Evolutionary conservation across 2,329 filamentous ascomycete species (phyloP).

Genomic region (Sarocladium oryzae): DNA sequence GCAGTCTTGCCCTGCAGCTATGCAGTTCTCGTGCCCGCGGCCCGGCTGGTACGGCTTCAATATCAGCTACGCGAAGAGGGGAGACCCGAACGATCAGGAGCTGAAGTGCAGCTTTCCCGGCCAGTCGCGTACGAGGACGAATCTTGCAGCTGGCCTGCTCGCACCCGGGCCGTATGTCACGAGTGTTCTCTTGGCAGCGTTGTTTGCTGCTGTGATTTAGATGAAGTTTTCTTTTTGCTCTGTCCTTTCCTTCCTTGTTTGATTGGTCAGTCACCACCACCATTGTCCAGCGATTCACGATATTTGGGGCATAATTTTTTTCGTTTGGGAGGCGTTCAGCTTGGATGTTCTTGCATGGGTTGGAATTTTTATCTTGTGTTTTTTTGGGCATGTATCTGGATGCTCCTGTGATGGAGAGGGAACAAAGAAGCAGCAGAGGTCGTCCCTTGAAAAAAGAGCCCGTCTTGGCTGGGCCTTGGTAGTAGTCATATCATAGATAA

Average conservation of each 20-base stretch:
- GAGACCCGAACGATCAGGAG: constrained; percentile 14
- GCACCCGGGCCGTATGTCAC: not conserved
- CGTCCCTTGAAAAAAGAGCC: no score
- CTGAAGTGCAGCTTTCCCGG: constrained; percentile 33
- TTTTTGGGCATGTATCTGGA: no score
- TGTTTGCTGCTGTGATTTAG: not conserved
- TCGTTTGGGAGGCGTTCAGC: no score
- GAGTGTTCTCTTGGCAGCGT: not conserved
- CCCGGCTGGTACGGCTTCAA: constrained; percentile 26
- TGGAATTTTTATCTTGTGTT: no score
- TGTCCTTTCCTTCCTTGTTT: no score
- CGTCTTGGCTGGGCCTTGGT: no score
- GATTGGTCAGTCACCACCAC: no score
- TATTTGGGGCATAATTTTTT: not conserved
- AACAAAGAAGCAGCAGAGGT: no score
- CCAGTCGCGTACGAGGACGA: constrained; percentile 25
- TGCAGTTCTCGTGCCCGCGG: constrained; percentile 71
- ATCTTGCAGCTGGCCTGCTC: constrained; percentile 7
- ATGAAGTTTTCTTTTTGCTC: no score
- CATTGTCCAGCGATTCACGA: no score
- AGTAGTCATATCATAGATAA: no score
- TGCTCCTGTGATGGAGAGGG: no score
- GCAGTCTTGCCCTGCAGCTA: constrained; percentile 69
- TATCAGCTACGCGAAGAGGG: constrained; percentile 27
- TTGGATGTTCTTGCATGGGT: not conserved